Conservation (phyloP, 352 stramenopile species). For the Phytophthora sojae region DNA sequence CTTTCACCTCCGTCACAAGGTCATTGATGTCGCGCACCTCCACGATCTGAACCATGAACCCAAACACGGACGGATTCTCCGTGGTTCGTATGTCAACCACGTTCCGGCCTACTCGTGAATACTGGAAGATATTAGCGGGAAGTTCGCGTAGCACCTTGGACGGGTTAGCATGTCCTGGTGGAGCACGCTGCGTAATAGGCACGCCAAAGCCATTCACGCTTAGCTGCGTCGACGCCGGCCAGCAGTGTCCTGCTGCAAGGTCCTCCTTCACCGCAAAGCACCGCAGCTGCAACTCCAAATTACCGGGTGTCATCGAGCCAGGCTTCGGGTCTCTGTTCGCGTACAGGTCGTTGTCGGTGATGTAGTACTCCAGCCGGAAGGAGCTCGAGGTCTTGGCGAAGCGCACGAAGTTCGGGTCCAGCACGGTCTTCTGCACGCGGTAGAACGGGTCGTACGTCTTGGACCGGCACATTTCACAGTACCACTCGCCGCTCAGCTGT, state of each 20-base stretch:
- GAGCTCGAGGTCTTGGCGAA: conserved; percentile 60
- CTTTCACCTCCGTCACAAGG: conserved; percentile 67
- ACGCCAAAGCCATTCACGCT: conserved; percentile 78
- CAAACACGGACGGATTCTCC: conserved; percentile 72
- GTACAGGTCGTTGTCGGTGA: conserved; percentile 81
- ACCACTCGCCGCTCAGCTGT: conserved; percentile 63
- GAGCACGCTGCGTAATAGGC: conserved; percentile 70
- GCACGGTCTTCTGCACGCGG: conserved; percentile 61
- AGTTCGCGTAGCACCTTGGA: conserved; percentile 86
- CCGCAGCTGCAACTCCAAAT: conserved; percentile 79
- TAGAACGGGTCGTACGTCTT: conserved; percentile 81
- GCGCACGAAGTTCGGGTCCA: conserved; percentile 65
- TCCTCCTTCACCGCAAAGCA: conserved; percentile 83
- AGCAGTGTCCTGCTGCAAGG: conserved; percentile 72
- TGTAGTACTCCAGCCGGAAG: conserved; percentile 71
- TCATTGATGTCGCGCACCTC: conserved; percentile 70
- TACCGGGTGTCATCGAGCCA: conserved; percentile 62
- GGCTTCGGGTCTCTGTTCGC: conserved; percentile 56
- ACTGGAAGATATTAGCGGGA: conserved; percentile 78
- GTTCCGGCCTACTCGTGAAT: conserved; percentile 73
- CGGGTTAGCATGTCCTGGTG: conserved; percentile 76
- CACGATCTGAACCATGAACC: conserved; percentile 79
- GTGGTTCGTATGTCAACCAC: conserved; percentile 74
- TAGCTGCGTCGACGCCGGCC: conserved; percentile 74
- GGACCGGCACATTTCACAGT: conserved; percentile 76